phyloP scores from a whole-genome alignment of 164 flowering plant species.

The Berberis vulgaris region DNA sequence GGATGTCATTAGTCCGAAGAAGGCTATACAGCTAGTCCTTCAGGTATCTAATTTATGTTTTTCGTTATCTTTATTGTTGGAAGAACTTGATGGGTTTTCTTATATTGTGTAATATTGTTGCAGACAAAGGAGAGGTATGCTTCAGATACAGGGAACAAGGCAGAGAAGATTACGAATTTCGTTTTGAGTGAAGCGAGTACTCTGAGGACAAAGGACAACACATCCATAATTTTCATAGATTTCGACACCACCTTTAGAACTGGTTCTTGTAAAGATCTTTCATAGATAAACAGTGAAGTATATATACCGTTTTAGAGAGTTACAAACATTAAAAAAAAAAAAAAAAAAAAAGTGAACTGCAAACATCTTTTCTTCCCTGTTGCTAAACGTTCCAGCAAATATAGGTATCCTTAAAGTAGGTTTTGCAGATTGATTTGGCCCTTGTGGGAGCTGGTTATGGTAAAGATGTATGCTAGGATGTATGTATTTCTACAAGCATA shows the following conservation, averaged over 20 bases:
- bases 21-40: conserved; percentile 62
- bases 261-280: conserved; percentile 35
- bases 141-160: conserved; percentile 31
- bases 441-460: too few relatives aligned
- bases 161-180: conserved; percentile 64
- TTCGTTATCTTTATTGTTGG: neutral
- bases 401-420: too few relatives aligned
- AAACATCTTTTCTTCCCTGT: too few relatives aligned
- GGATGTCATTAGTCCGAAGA: conserved; percentile 80
- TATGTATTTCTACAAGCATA: too few relatives aligned
- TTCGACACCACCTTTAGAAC: conserved; percentile 33
- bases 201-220: conserved; percentile 88
- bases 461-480: too few relatives aligned
- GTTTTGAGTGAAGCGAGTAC: conserved; percentile 79
- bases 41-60: conserved; percentile 40
- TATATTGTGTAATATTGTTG: neutral
- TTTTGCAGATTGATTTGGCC: too few relatives aligned
- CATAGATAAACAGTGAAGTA: conserved; percentile 6
- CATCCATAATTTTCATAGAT: conserved; percentile 78
- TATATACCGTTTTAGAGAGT: too few relatives aligned
- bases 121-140: conserved; percentile 50
- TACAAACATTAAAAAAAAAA: too few relatives aligned
- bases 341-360: too few relatives aligned
- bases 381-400: too few relatives aligned
- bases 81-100: neutral